Evolutionary conservation across 441 rosid species (phyloP).

Genomic region (Eutrema salsugineum): DNA sequence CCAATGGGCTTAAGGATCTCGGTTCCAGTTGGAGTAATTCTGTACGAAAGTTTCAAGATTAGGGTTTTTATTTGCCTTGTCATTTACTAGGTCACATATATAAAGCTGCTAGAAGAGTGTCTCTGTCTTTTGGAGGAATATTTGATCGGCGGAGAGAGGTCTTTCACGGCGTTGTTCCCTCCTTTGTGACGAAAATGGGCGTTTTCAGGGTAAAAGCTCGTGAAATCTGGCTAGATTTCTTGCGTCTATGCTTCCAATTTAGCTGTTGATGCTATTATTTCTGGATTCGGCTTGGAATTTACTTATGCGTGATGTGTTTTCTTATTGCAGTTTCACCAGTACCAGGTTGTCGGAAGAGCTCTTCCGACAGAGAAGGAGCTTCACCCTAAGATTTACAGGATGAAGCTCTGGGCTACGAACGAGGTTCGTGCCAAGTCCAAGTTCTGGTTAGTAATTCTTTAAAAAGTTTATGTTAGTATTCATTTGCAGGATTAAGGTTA

Average conservation of each 20-base stretch:
- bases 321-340: constrained; percentile 36
- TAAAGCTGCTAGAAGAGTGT: not conserved
- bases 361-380: constrained; percentile 30
- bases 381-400: constrained; percentile 38
- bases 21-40: not conserved
- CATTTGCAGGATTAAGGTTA: not conserved
- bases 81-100: not conserved
- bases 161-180: not conserved
- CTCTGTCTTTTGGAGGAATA: not conserved
- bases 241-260: not conserved
- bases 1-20: constrained; percentile 5
- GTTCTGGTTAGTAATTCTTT: constrained; percentile 32
- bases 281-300: not conserved
- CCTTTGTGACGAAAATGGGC: constrained; percentile 33
- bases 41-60: not conserved
- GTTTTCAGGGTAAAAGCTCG: constrained; percentile 39
- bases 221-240: not conserved
- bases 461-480: not conserved
- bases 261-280: not conserved
- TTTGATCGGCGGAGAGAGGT: constrained; percentile 4
- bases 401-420: constrained; percentile 40
- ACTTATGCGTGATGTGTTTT: not conserved
- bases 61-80: not conserved
- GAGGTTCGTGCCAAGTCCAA: constrained; percentile 41
- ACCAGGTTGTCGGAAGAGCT: constrained; percentile 38